Base-by-base conservation (phyloP, 2,329 filamentous ascomycete species). In the Pseudogymnoascus sp. region DNA sequence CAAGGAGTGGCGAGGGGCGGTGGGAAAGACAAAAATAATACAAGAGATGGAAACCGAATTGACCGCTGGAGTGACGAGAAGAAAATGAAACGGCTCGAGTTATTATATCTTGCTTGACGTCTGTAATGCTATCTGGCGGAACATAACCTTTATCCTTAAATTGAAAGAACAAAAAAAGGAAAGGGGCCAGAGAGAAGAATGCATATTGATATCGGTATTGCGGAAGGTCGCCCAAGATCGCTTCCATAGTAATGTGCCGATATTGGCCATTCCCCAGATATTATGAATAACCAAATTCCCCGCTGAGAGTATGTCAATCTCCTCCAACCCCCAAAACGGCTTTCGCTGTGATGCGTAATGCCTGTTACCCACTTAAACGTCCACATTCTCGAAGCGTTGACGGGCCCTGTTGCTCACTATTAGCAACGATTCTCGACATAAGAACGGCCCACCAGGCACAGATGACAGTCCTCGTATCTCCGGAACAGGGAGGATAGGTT, bases 321-420 rank as follows among this genome's bases (percentile, higher is more conserved):
- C 50, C 11, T 56, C 50, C 28, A 14, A 56, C 50, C 50, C 50
- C 26, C 50, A 56, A 56, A 56, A 56, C 50, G 50, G 50, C 6
- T 56, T 56, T 56, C 26, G 50, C 12, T 33, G 26, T 56, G 50
- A 56, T 56, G 50, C 50, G 50, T 28, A 33, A 56, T 56, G 50
- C 50, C 50, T 56, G 50, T 56, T 56, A 56, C 50, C 50, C 50
- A 56, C 50, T 56, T 56, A 56, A 33, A 28, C 50, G 50, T 56
- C 50, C 50, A 33, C 50, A 53, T 56, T 33, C 50, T 33, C 50
- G 28, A 56, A 56, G 50, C 11, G 50, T 19, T 33, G n/a, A 56
- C 35, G 50, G 28, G 50, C 50, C 46, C 50, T 56, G 28, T 35
- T 33, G 28, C 50, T 33, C 28, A 11, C 50, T 56, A 56, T 56